Evolutionary conservation across 2,329 filamentous ascomycete species (phyloP), one percentile per base, ranked within the genome.

Genomic region (Fusarium sp.): DNA sequence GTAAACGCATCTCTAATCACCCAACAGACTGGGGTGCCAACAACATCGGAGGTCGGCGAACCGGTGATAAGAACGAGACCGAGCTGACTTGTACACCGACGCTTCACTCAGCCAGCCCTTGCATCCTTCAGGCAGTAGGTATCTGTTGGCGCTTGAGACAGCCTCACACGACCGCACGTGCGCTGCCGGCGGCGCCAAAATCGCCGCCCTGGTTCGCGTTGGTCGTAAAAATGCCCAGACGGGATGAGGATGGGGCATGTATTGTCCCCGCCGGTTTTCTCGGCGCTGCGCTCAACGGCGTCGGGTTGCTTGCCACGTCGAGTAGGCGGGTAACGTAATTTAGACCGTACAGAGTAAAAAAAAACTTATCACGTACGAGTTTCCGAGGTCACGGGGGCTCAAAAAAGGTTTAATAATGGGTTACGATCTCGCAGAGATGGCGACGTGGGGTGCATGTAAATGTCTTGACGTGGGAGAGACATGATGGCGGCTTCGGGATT

Each of bases 371-470:
- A 68, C 63, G 59, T 65, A 72, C 35, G 33, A 61, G 47, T 52
- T 22, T 29, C 38, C 20, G 27, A n/a, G 62, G 42, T 69, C 71
- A 67, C 36, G 57, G 42, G 42, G 22, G 22, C 14, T 42, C 11
- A 22, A 22, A 42, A 42, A 66, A 69, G 67, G 45, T 20, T 47
- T 58, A 66, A 67, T 60, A 47, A 27, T 47, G 42, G 62, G 71
- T 65, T 54, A 69, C 66, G 54, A 59, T 66, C 42, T 54, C 13
- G 60, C 18, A 22, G 40, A 73, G 35, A 65, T 73, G 54, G 22
- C 47, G 52, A 63, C 75, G 75, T 74, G 75, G 71, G 71, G 75
- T 77, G 58, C 62, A 69, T 58, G 35, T 52, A 25, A 45, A 22
- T 25, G 20, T 27, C 22, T 22, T 22, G n/a, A 42, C 42, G 42